A percentile compares a stretch with the other conserved stretches of the same genome.
These are phyloP conservation scores for Saccharum hybrid DNA, from an alignment of 202 grass and related monocot species.

Conservation along the genomic window DNA sequence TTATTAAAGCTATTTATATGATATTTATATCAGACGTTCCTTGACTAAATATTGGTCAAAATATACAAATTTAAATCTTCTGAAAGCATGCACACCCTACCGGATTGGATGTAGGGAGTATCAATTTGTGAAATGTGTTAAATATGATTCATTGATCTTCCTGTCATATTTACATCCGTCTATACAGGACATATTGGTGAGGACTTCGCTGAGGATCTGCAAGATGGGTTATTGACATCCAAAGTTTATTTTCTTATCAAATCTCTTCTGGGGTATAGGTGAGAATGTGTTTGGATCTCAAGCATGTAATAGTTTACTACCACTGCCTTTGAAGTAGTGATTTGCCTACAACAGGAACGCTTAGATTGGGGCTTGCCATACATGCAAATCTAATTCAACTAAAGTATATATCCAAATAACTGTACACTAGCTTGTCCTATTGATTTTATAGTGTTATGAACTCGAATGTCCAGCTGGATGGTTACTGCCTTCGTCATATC, in stretches of 20 bases:
- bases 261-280: slow-evolving; percentile 74
- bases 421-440: background rate
- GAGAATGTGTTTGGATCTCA: slow-evolving; percentile 7
- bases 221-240: slow-evolving; percentile 59
- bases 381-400: background rate
- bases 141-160: background rate
- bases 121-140: slow-evolving; percentile 18
- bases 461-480: background rate
- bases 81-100: background rate
- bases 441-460: background rate
- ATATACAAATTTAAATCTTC: background rate
- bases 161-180: slow-evolving; percentile 13
- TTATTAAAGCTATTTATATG: background rate
- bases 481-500: background rate
- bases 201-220: slow-evolving; percentile 48
- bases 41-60: background rate
- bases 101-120: background rate
- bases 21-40: background rate
- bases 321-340: slow-evolving; percentile 31
- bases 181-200: slow-evolving; percentile 59
- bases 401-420: background rate
- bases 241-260: slow-evolving; percentile 72
- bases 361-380: background rate
- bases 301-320: background rate
- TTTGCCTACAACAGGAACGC: slow-evolving; percentile 4